Conservation (phyloP, 768 basidiomycete genomes). For the Phlebiopsis flavidoalba region DNA sequence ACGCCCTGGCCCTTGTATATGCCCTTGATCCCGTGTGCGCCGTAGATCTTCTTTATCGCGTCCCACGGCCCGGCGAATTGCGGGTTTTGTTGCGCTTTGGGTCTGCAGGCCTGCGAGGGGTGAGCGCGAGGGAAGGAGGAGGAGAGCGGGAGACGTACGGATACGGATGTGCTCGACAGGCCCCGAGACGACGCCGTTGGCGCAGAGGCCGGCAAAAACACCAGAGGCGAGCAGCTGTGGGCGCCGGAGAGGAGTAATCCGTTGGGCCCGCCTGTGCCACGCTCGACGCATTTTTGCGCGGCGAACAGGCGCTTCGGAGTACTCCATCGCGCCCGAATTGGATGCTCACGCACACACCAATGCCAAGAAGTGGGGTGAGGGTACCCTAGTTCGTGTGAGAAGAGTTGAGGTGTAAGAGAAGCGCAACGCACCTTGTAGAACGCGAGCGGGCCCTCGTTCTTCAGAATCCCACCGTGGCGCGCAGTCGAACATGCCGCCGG, state of each 20-base stretch:
- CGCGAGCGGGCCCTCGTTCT: constrained; percentile 86
- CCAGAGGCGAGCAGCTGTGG: constrained; percentile 74
- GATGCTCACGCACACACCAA: constrained; percentile 93
- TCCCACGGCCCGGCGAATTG: constrained; percentile 82
- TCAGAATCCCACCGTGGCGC: constrained; percentile 78
- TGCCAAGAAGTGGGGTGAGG: constrained; percentile 83
- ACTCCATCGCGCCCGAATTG: constrained; percentile 91
- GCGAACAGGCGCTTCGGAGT: constrained; percentile 78
- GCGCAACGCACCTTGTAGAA: constrained; percentile 78
- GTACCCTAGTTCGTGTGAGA: constrained; percentile 57
- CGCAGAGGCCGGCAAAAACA: constrained; percentile 79
- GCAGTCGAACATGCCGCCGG: constrained; percentile 46
- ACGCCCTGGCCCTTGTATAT: constrained; percentile 92
- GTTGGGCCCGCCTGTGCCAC: constrained; percentile 59
- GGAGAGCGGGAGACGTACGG: constrained; percentile 45
- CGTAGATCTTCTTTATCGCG: constrained; percentile 81
- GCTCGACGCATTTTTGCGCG: constrained; percentile 48
- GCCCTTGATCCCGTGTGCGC: constrained; percentile 69
- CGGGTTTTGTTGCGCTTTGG: constrained; percentile 73
- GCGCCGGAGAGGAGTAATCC: constrained; percentile 53
- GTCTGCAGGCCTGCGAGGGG: constrained; percentile 76
- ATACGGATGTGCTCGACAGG: constrained; percentile 98
- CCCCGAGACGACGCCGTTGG: constrained; percentile 90
- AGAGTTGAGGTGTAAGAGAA: neutral
- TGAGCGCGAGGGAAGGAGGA: neutral